A percentile compares a stretch with the other conserved stretches of the same genome.
Conservation (phyloP, 768 basidiomycete species). For the Tephrocybe sp. region DNA sequence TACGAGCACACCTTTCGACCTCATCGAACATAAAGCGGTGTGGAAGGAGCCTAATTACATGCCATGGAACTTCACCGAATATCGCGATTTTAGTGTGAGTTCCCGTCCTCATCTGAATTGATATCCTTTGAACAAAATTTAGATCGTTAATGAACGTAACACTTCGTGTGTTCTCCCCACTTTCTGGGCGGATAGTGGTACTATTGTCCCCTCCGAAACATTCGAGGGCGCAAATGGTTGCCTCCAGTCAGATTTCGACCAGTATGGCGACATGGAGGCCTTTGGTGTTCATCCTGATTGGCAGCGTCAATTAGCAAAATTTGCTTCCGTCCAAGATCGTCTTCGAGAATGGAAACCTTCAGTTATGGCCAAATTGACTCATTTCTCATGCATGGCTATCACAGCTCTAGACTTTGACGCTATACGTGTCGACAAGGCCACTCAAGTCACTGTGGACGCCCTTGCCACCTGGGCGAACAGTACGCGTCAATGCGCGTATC, state of each 20-base stretch:
- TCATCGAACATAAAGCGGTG: conserved; percentile 68
- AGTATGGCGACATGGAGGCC: conserved; percentile 96
- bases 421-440: conserved; percentile 95
- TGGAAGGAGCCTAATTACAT: conserved; percentile 77
- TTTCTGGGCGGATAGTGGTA: conserved; percentile 81
- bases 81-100: conserved; percentile 76
- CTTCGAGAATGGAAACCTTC: conserved; percentile 86
- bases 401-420: conserved; percentile 88
- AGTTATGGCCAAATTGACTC: conserved; percentile 75
- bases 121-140: conserved; percentile 3
- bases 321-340: conserved; percentile 95
- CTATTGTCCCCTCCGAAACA: conserved; percentile 52
- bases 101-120: conserved; percentile 4
- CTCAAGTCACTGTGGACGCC: conserved; percentile 84
- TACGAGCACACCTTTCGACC: conserved; percentile 72
- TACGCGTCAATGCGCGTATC: conserved; percentile 73
- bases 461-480: conserved; percentile 72
- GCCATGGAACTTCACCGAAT: conserved; percentile 86
- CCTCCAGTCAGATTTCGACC: conserved; percentile 84
- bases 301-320: conserved; percentile 93
- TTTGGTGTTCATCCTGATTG: conserved; percentile 95
- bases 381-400: conserved; percentile 85
- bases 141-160: conserved; percentile 75
- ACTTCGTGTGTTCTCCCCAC: conserved; percentile 70
- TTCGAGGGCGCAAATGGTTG: conserved; percentile 53